Base-by-base conservation (phyloP, 768 basidiomycete species). In the Sarcodon sp. region DNA sequence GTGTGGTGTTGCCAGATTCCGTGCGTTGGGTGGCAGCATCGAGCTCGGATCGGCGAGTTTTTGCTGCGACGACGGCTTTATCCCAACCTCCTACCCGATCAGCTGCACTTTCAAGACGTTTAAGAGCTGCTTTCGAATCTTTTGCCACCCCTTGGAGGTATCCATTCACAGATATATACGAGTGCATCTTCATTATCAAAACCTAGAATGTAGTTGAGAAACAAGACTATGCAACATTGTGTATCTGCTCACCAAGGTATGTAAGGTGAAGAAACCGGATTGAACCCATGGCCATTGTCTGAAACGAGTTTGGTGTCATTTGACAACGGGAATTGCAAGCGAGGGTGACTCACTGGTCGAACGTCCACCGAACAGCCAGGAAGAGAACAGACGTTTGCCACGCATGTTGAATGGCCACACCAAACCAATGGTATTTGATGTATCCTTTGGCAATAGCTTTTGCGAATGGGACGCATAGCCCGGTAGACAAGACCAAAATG, bases 231-330 rank as follows among this genome's bases (percentile, higher is more conserved):
- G 21, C 21, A 41, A 13, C 13, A 15, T 9, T 27, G 4, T 41
- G 39, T 41, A 41, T 41, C 16, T 41, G 50, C 76, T 47, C 52
- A 82, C 87, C 16, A 98, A 69, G 7, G 86, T 80, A 60, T 97
- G 93, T 44, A 91, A 64, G 0, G 86, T 93, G 44, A 92, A 67
- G 63, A 86, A 93, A 6, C 89, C 91, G 5, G 86, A 87, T 60
- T 97, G 93, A 5, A 97, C 93, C 93, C 93, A 97, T 34, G 90
- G 91, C 93, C 93, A 97, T 56, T 91, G 75, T 45, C 91, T 87
- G 50, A n/a, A 38, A 5, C 49, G 7, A 38, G 33, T 44, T 15
- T 37, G 33, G n/a, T 16, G 9, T 15, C 34, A 35, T 43, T 46
- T 37, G 50, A 9, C 45, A 12, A 8, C 7, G 34, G 13, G 3